Base-by-base conservation (phyloP, 225 moss, liverwort and hornwort genomes). In the Marchantia polymorpha region DNA sequence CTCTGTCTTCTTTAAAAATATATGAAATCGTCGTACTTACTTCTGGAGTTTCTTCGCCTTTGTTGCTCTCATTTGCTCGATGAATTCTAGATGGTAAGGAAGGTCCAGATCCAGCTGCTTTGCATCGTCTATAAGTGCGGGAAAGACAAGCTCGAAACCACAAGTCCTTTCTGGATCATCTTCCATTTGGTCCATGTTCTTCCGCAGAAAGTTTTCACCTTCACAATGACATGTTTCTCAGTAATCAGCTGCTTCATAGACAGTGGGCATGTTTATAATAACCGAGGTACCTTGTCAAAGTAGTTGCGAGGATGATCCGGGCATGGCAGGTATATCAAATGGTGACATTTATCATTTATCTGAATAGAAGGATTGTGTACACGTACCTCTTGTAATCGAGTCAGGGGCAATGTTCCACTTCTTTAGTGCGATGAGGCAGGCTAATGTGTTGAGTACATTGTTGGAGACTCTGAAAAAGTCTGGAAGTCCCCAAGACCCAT, bases 401-500 rank as follows among this genome's bases (percentile, higher is more conserved):
- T 46, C 46, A 26, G 79, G 64, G 58, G 82, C 91, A 0, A 77
- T 61, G 17, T 85, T 83, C 94, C 94, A 94, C 11, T 78, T 85
- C 71, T 81, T 70, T 64, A 94, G 78, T 46, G 92, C 90, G 50
- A 94, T 83, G 16, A 91, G 78, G 79, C 94, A 92, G 0, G 91
- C 91, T 23, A 94, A 76, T 17, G 94, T 91, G 83, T 85, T 85
- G 79, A 73, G 66, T 1, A 60, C 77, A 19, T 91, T 86, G 78
- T 94, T 92, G 29, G 63, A 92, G 12, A 81, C 87, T 16, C 87
- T 83, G 71, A 88, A 91, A 69, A 78, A 50, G 22, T 56, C 59
- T 1, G 74, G 19, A 56, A 88, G 88, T 12, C 91, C 94, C 94
- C 94, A 94, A 30, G 90, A 92, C 15, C 94, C 94, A 51, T 89